phyloP scores from a whole-genome alignment of 345 rosid species.

The Balakata baccata region DNA sequence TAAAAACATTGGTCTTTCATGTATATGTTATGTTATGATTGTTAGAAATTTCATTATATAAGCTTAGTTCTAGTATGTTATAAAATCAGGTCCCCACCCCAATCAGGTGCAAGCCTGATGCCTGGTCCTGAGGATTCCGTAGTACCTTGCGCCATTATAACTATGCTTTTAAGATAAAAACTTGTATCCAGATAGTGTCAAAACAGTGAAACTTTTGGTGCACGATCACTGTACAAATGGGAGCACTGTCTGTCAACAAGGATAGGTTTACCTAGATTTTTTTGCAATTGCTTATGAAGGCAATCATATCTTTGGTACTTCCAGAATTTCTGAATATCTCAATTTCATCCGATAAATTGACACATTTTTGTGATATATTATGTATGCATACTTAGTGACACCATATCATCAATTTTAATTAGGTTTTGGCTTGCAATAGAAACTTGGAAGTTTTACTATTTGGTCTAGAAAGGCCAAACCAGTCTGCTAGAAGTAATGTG shows the following conservation, averaged over 20 bases:
- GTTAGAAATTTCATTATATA: not conserved
- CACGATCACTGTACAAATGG: not conserved
- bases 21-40: not conserved
- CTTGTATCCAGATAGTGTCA: not conserved
- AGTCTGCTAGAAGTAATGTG: not conserved
- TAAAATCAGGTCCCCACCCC: not conserved
- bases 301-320: not conserved
- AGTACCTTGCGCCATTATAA: not conserved
- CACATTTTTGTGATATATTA: too few relatives aligned
- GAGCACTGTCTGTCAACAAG: not conserved
- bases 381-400: too few relatives aligned
- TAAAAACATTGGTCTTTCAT: too few relatives aligned
- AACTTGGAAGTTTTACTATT: too few relatives aligned
- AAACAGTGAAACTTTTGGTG: not conserved
- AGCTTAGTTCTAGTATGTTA: not conserved
- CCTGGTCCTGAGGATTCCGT: not conserved
- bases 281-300: not conserved
- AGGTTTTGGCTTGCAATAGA: too few relatives aligned
- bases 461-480: not conserved
- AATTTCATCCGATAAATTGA: not conserved
- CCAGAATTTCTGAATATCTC: not conserved
- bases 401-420: too few relatives aligned
- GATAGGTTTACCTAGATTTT: not conserved
- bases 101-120: not conserved
- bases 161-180: not conserved